phyloP scores from a whole-genome alignment of 331 rosid genomes.

The Telfairia occidentalis region DNA sequence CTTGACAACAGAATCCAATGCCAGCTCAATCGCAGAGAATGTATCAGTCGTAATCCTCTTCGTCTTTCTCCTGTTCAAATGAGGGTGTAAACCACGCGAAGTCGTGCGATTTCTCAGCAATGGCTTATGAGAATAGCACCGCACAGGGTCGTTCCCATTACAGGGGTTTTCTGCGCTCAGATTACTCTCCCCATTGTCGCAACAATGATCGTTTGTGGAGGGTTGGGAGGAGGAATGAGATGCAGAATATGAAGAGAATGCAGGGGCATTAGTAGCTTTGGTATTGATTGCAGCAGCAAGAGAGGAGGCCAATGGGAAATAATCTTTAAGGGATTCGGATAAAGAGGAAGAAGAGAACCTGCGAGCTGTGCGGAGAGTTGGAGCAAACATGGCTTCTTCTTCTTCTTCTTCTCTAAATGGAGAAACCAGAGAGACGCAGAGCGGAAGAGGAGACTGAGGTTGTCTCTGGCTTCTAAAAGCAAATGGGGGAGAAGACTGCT shows the following conservation, averaged over 20 bases:
- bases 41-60: constrained; percentile 14
- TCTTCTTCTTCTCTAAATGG: not conserved
- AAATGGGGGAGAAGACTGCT: not conserved
- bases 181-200: not conserved
- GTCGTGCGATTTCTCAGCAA: not conserved
- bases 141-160: not conserved
- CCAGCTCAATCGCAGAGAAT: constrained; percentile 44
- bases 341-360: constrained; percentile 23
- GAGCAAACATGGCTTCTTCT: constrained; percentile 10
- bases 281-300: not conserved
- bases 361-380: constrained; percentile 21
- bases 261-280: constrained; percentile 1
- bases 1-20: constrained; percentile 82
- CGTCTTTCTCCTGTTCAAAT: not conserved
- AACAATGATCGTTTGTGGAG: not conserved
- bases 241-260: not conserved
- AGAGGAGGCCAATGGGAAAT: constrained; percentile 10
- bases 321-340: constrained; percentile 14
- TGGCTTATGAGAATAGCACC: not conserved
- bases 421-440: not conserved
- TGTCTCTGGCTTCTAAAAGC: not conserved
- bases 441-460: not conserved
- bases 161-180: not conserved
- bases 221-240: constrained; percentile 3
- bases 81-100: constrained; percentile 1